phyloP scores from a whole-genome alignment of 2,329 filamentous ascomycete genomes.

The Emericellopsis cladophorae region DNA sequence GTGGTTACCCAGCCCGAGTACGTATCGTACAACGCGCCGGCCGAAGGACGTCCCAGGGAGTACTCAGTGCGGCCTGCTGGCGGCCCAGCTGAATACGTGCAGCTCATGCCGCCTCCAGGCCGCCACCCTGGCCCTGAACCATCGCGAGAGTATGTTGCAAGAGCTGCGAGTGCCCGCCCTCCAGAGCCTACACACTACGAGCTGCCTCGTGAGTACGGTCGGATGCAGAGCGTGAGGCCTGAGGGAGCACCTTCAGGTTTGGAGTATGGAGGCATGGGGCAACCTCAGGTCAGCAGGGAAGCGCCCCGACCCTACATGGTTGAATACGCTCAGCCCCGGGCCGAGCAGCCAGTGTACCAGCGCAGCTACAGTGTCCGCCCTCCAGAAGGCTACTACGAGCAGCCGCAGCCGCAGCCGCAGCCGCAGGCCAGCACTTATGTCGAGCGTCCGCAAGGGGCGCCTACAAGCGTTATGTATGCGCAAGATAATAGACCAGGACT shows the following conservation, averaged over 20 bases:
- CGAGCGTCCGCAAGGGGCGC: slow-evolving; percentile 25
- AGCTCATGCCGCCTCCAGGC: slow-evolving; percentile 28
- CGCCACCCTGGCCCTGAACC: slow-evolving; percentile 29
- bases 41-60: slow-evolving; percentile 43
- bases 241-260: slow-evolving; percentile 9
- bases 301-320: slow-evolving; percentile 17
- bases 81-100: slow-evolving; percentile 31
- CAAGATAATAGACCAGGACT: slow-evolving; percentile 23
- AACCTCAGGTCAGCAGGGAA: slow-evolving; percentile 14
- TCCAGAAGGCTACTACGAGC: slow-evolving; percentile 30
- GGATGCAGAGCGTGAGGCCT: slow-evolving; percentile 29
- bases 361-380: slow-evolving; percentile 27
- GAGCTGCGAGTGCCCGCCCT: slow-evolving; percentile 47
- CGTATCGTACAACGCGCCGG: slow-evolving; percentile 23
- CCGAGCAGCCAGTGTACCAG: slow-evolving; percentile 11
- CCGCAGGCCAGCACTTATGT: slow-evolving; percentile 27
- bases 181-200: slow-evolving; percentile 29
- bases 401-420: slow-evolving; percentile 10
- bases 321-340: slow-evolving; percentile 11
- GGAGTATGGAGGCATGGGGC: slow-evolving; percentile 14
- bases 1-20: slow-evolving; percentile 53
- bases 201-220: slow-evolving; percentile 25
- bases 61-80: slow-evolving; percentile 37
- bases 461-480: slow-evolving; percentile 32
- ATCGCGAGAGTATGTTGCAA: slow-evolving; percentile 38